phyloP scores from a whole-genome alignment of 768 basidiomycete genomes.

The Leucocoprinus leucothites region DNA sequence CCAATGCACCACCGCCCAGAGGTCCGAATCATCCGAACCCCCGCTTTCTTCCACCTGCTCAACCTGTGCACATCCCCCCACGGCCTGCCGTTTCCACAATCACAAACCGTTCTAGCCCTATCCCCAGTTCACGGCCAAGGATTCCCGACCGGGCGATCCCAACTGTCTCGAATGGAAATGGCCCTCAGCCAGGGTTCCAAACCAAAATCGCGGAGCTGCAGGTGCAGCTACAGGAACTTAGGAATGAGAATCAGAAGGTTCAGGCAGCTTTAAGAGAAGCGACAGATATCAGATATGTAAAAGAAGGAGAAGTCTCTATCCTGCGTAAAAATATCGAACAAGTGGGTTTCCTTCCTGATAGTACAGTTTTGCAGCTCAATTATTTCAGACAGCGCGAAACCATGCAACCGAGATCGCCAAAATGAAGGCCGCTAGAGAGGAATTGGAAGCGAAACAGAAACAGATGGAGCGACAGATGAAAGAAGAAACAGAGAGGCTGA shows the following conservation, averaged over 20 bases:
- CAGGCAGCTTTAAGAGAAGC: constrained; percentile 45
- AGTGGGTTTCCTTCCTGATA: constrained; percentile 30
- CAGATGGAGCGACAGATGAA: constrained; percentile 60
- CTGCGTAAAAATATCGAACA: constrained; percentile 67
- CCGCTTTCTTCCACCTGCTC: neutral
- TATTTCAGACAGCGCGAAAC: constrained; percentile 48
- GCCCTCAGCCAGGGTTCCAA: constrained; percentile 12
- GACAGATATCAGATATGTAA: constrained; percentile 47
- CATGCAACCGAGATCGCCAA: constrained; percentile 56
- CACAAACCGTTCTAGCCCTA: neutral
- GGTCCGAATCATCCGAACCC: neutral
- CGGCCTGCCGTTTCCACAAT: neutral
- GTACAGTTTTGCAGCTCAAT: constrained; percentile 9
- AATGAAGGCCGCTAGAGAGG: constrained; percentile 58
- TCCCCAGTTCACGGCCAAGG: neutral
- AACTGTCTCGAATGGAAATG: neutral
- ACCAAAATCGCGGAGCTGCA: constrained; percentile 27
- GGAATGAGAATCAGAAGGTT: constrained; percentile 44
- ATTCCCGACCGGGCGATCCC: neutral
- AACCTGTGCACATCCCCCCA: neutral
- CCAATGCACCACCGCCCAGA: neutral
- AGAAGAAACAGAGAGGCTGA: constrained; percentile 66
- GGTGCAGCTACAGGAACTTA: constrained; percentile 37
- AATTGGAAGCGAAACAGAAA: constrained; percentile 52
- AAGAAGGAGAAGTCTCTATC: constrained; percentile 70